Evolutionary conservation across 257 asterid genomes (phyloP), one percentile per base, ranked within the genome.

Genomic region (Ophiorrhiza pumila): DNA sequence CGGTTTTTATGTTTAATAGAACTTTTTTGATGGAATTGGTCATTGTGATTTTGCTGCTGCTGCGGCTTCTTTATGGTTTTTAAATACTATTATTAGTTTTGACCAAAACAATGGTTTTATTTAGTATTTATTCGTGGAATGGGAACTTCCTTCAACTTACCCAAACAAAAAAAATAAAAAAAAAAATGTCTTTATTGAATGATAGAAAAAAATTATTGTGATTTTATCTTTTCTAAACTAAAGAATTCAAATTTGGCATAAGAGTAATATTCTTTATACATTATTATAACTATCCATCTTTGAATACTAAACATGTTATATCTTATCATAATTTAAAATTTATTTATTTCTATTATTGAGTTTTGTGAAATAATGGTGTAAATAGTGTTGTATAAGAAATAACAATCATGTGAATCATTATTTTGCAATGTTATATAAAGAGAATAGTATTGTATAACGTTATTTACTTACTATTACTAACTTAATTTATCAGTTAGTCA

Each of bases 91-190:
- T 53, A 20, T 46, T 5, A 4, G 57, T 60, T 13, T 67, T 75
- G 74, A 59, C 79, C 74, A 67, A 57, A 68, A 32, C 3, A 57
- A 45, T 67, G 74, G 69, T 57, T 18, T 35, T 22, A 52, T 74
- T 43, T 20, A 27, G 67, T 20, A 12, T 58, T 41, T 39, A 27
- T n/a, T n/a, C n/a, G 23, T 64, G 50, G 31, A 8, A 42, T 39
- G 27, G 57, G 37, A 41, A 27, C 53, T 71, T 45, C 34, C 4
- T 58, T 2, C 41, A 66, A 66, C 56, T 18, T 64, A n/a, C 35
- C 10, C n/a, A n/a, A n/a, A n/a, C n/a, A n/a, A n/a, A n/a, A n/a
- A n/a, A n/a, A n/a, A n/a, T n/a, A n/a, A n/a, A 29, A 45, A 45
- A 45, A 43, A 43, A 43, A 13, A 0, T 13, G 0, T 56, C 8